Percentiles rank a stretch among this genome's conserved stretches.
Conservation (phyloP, 2,329 filamentous ascomycete species). For the Diplodia mutila region DNA sequence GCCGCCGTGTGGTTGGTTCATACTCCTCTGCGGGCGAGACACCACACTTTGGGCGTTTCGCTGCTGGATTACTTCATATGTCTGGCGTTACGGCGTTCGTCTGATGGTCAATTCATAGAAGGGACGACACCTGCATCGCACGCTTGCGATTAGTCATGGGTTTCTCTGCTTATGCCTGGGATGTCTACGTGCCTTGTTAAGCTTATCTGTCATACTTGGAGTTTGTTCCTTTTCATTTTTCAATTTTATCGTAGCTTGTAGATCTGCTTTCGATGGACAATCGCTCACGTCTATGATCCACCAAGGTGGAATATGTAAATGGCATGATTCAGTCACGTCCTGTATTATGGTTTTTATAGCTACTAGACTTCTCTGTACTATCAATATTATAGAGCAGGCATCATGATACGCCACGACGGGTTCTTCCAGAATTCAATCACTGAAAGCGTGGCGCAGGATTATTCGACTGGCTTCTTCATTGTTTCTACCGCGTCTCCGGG, state of each 20-base stretch:
- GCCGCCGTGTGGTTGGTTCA: constrained; percentile 4
- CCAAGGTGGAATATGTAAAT: constrained; percentile 6
- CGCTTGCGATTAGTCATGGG: not conserved
- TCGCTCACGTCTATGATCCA: constrained; percentile 1
- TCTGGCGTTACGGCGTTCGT: constrained; percentile 15
- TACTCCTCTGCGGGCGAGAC: not conserved
- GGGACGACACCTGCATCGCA: not conserved
- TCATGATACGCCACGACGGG: not conserved
- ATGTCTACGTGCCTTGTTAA: not conserved
- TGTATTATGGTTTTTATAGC: not conserved
- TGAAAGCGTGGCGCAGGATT: not conserved
- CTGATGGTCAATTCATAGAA: not conserved
- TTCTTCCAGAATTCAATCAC: constrained; percentile 4
- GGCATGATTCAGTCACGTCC: not conserved
- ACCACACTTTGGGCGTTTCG: not conserved
- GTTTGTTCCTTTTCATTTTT: not conserved
- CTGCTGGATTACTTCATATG: constrained; percentile 6
- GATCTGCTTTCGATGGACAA: not conserved
- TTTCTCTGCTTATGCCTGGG: not conserved
- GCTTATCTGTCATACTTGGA: not conserved
- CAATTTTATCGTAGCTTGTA: not conserved
- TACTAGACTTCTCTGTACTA: not conserved
- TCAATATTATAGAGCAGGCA: constrained; percentile 10
- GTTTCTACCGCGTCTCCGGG: not conserved
- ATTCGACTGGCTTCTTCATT: not conserved